phyloP scores from a whole-genome alignment of 225 moss, liverwort and hornwort species.

The Bryum argenteum region DNA sequence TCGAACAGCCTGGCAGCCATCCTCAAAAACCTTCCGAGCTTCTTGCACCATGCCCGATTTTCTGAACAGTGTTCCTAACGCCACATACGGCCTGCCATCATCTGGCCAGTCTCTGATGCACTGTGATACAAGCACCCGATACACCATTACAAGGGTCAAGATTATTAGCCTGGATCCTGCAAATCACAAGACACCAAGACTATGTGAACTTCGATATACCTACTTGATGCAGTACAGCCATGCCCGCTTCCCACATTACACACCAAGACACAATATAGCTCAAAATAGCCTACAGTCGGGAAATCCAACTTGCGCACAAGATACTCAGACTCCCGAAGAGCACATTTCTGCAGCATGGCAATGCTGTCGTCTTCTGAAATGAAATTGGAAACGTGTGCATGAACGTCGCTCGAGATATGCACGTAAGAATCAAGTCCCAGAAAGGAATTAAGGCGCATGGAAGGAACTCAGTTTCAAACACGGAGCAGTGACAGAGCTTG shows the following conservation, averaged over 20 bases:
- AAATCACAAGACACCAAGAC: background rate
- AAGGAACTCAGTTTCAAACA: background rate
- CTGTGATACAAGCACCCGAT: constrained; percentile 47
- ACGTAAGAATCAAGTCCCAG: background rate
- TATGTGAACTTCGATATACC: background rate
- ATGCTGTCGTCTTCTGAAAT: background rate
- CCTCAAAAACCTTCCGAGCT: constrained; percentile 82
- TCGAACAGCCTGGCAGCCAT: constrained; percentile 90
- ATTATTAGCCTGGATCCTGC: background rate
- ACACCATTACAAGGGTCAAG: constrained; percentile 19
- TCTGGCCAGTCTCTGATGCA: constrained; percentile 95
- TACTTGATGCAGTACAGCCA: background rate
- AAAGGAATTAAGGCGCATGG: background rate
- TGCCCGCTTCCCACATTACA: background rate
- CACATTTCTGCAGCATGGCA: constrained; percentile 19
- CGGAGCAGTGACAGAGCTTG: background rate
- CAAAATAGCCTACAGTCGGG: constrained; percentile 1
- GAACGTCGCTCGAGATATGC: constrained; percentile 1
- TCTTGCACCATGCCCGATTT: constrained; percentile 66
- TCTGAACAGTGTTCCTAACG: constrained; percentile 68
- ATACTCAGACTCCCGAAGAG: background rate
- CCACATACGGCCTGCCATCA: constrained; percentile 91
- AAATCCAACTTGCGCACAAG: background rate
- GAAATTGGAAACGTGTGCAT: background rate
- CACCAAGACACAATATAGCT: constrained; percentile 7